Evolutionary conservation across 768 basidiomycete species (phyloP).

Genomic region (Bullera alba): DNA sequence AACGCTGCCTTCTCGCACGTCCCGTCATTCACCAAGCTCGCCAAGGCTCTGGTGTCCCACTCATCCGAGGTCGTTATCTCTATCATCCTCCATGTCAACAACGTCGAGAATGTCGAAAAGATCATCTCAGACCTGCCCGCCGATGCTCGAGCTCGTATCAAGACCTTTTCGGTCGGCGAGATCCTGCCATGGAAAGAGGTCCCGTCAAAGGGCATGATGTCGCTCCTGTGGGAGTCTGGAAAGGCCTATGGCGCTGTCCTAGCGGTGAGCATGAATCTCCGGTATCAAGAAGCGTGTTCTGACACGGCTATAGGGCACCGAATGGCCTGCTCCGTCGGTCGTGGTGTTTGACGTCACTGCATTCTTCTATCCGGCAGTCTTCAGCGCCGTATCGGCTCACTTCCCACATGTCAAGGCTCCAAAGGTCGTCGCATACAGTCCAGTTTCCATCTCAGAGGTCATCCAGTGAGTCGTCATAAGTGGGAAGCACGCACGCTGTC

Average conservation of each 20-base stretch:
- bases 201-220: too few relatives aligned
- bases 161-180: too few relatives aligned
- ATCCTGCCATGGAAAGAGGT: too few relatives aligned
- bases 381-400: constrained; percentile 7
- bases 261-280: not conserved
- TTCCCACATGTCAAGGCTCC: constrained; percentile 11
- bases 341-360: constrained; percentile 13
- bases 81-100: constrained; percentile 8
- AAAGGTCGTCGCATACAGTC: constrained; percentile 7
- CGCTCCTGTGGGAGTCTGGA: not conserved
- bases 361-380: constrained; percentile 8
- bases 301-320: not conserved
- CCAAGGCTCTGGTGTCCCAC: constrained; percentile 2
- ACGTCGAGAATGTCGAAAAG: too few relatives aligned
- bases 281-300: too few relatives aligned
- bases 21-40: constrained; percentile 6
- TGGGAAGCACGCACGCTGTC: too few relatives aligned
- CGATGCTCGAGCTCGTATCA: too few relatives aligned
- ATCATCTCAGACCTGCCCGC: too few relatives aligned
- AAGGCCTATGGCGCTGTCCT: not conserved
- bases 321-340: constrained; percentile 6
- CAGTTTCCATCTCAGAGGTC: constrained; percentile 4
- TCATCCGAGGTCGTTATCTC: constrained; percentile 9
- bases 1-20: constrained; percentile 11
- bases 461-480: constrained; percentile 5